These are phyloP conservation scores for Furcasterigmium sp. DNA, from an alignment of 2,329 filamentous ascomycete species.

Conservation along the genomic window DNA sequence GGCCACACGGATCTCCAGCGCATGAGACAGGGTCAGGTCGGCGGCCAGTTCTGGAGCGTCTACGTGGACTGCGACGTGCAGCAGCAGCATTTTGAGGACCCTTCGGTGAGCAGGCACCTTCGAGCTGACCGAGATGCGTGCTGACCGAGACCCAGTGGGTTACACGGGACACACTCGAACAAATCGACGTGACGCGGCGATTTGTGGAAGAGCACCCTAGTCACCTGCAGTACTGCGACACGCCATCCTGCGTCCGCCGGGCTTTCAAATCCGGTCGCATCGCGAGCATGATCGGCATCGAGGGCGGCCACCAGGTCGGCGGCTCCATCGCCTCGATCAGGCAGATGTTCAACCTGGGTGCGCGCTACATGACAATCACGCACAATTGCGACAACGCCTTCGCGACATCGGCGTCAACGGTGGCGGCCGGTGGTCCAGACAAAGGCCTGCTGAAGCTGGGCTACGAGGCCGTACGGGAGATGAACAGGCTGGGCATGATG, in stretches of 20 bases:
- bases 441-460: constrained; percentile 19
- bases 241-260: constrained; percentile 15
- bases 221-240: constrained; percentile 19
- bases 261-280: constrained; percentile 26
- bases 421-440: constrained; percentile 16
- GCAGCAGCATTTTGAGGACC: constrained; percentile 18
- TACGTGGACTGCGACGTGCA: constrained; percentile 18
- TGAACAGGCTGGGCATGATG: constrained; percentile 31
- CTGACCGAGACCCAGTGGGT: constrained; percentile 6
- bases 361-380: constrained; percentile 29
- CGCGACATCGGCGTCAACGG: constrained; percentile 22
- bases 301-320: constrained; percentile 29
- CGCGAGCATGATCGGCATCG: constrained; percentile 29
- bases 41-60: constrained; percentile 24
- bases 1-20: constrained; percentile 20
- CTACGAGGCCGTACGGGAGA: constrained; percentile 21
- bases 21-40: constrained; percentile 20
- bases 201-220: constrained; percentile 20
- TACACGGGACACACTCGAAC: constrained; percentile 19
- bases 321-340: constrained; percentile 26
- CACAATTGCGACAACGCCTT: constrained; percentile 27
- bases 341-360: constrained; percentile 27
- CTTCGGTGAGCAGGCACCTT: too few relatives aligned
- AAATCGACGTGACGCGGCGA: constrained; percentile 26
- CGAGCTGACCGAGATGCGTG: too few relatives aligned